These are phyloP conservation scores for Thermochaetoides dissita DNA, from an alignment of 2,329 filamentous ascomycete species.

Conservation along the genomic window DNA sequence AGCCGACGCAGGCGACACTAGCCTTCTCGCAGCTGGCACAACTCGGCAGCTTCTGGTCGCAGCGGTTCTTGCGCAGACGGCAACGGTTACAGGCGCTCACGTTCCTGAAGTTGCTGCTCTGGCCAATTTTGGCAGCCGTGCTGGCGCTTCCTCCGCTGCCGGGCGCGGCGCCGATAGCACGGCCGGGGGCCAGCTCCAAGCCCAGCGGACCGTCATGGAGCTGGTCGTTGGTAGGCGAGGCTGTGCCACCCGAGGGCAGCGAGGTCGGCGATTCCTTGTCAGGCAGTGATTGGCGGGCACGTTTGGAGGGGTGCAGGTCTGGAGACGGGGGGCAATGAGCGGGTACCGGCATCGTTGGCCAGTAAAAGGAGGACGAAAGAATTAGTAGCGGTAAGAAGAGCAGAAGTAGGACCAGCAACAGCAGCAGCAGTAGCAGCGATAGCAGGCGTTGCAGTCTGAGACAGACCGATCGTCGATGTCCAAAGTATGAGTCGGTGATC, in stretches of 20 bases:
- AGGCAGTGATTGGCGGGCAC: conserved; percentile 40
- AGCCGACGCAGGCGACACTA: conserved; percentile 81
- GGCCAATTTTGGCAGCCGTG: conserved; percentile 31
- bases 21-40: conserved; percentile 90
- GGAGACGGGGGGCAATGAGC: conserved; percentile 34
- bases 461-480: too few relatives aligned
- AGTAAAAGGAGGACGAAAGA: too few relatives aligned
- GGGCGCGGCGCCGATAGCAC: conserved; percentile 17
- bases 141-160: conserved; percentile 18
- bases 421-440: too few relatives aligned
- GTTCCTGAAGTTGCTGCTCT: conserved; percentile 61
- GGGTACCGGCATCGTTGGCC: conserved; percentile 27
- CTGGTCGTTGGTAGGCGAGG: conserved; percentile 23
- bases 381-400: too few relatives aligned
- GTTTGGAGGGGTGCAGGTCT: conserved; percentile 40
- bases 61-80: conserved; percentile 81
- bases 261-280: conserved; percentile 30
- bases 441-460: too few relatives aligned
- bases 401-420: too few relatives aligned
- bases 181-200: conserved; percentile 1
- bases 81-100: conserved; percentile 93
- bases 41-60: conserved; percentile 82
- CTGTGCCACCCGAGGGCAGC: conserved; percentile 15
- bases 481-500: too few relatives aligned
- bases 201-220: conserved; percentile 17